Evolutionary conservation across 2,329 filamentous ascomycete genomes (phyloP), one percentile per base, ranked within the genome.

Genomic region (Orbilia oligospora): DNA sequence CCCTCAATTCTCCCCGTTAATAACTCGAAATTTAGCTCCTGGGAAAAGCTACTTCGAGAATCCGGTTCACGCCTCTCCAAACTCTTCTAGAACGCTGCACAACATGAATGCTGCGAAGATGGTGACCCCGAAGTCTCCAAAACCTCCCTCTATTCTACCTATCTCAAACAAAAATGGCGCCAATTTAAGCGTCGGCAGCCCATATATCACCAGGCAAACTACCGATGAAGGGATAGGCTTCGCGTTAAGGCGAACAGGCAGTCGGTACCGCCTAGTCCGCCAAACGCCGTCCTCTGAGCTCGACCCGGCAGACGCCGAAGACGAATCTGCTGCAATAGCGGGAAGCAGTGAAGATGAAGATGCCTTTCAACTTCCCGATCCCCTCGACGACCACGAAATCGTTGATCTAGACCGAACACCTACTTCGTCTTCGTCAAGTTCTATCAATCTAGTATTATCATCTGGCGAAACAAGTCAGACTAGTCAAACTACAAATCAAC

Each of bases 291-390:
- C 78, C 0, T 71, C 70, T 30, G 79, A 81, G 55, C 61, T 81
- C 1, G 80, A 81, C 12, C 79, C 79, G 12, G 75, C 71, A 10
- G 79, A 81, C 55, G 68, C 61, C 10, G 75, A 80, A n/a, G 76
- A 67, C 27, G 79, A 78, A n/a, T 79, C 76, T 18, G 76, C 51
- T 41, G 76, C 76, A 12, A 66, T 79, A 14, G 69, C 70, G 16
- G 76, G 76, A 8, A 79, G 76, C 24, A 79, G 76, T 18, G 76
- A 79, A 65, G 76, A 79, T 38, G 76, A 79, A 49, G 63, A 79
- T 27, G 49, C 61, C 14, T 77, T 77, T 18, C 67, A 77, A 22
- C 36, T 77, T 1, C 73, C 73, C 10, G 67, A 66, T 68, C 67
- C 73, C 16, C 44, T 77, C 16, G 73, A 77, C 12, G 67, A 71